Evolutionary conservation across 768 basidiomycete species (phyloP).

Genomic region (Boletellus ananiceps): DNA sequence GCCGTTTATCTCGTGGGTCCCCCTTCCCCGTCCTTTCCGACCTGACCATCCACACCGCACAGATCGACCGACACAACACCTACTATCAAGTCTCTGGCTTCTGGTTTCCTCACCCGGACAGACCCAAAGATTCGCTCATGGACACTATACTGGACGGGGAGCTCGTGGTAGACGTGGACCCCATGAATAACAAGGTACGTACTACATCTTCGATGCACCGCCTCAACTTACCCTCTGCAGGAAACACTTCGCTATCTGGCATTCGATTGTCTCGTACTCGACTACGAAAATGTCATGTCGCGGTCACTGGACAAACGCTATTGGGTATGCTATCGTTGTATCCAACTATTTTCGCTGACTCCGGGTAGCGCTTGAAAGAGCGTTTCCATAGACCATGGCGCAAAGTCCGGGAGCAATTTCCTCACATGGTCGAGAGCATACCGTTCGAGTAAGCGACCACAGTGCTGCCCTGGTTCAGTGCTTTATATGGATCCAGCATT

Average conservation of each 20-base stretch:
- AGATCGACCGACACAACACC: slow-evolving; percentile 94
- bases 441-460: slow-evolving; percentile 75
- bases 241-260: slow-evolving; percentile 78
- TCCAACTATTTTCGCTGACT: slow-evolving; percentile 3
- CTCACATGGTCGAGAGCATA: slow-evolving; percentile 54
- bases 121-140: slow-evolving; percentile 58
- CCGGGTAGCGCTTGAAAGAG: slow-evolving; percentile 48
- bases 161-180: slow-evolving; percentile 87
- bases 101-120: slow-evolving; percentile 86
- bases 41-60: slow-evolving; percentile 8
- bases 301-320: slow-evolving; percentile 82
- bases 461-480: slow-evolving; percentile 1
- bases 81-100: slow-evolving; percentile 74
- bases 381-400: slow-evolving; percentile 83
- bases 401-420: slow-evolving; percentile 64
- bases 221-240: slow-evolving; percentile 37
- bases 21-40: not conserved
- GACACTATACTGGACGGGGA: slow-evolving; percentile 92
- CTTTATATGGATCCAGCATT: slow-evolving; percentile 49
- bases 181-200: slow-evolving; percentile 62
- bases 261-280: slow-evolving; percentile 89
- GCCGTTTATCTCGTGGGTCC: slow-evolving; percentile 69
- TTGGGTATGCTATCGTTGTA: slow-evolving; percentile 53
- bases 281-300: slow-evolving; percentile 83
- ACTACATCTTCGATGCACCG: not conserved